These are phyloP conservation scores for Vaccinium macrocarpon DNA, from an alignment of 148 eudicot genomes.

Conservation along the genomic window DNA sequence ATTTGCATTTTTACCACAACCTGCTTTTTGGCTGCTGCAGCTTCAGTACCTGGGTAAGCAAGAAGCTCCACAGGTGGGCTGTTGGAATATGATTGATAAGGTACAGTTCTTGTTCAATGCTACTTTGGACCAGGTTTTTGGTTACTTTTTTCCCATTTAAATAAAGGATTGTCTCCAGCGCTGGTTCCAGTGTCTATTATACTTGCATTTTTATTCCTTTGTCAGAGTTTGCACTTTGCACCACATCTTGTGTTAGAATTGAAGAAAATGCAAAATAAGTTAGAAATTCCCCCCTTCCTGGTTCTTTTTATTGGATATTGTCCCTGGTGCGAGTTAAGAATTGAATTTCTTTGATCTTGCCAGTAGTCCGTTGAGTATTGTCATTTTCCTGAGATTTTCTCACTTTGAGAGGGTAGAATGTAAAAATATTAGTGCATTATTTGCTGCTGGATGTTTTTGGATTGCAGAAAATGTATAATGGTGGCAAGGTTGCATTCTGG, in stretches of 20 bases:
- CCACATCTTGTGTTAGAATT: background rate
- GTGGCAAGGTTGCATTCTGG: constrained; percentile 57
- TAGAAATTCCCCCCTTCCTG: background rate
- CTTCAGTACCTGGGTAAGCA: constrained; percentile 53
- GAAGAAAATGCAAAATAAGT: background rate
- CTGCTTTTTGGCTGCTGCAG: constrained; percentile 27
- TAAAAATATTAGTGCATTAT: background rate
- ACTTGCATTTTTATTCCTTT: background rate
- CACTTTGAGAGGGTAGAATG: background rate
- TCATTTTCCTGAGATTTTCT: background rate
- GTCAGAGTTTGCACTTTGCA: background rate
- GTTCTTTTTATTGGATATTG: background rate
- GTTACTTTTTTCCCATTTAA: background rate
- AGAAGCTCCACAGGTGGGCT: constrained; percentile 61
- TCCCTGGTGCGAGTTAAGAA: background rate
- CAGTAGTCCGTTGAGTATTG: background rate
- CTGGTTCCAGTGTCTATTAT: background rate
- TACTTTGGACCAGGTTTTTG: background rate
- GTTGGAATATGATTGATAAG: constrained; percentile 90
- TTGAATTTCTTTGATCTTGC: background rate
- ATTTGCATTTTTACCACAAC: background rate
- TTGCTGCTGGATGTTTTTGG: background rate
- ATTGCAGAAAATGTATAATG: constrained; percentile 72
- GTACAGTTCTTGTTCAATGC: constrained; percentile 26
- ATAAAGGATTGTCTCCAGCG: background rate